Evolutionary conservation across 305 asterid genomes (phyloP).

Genomic region (Fraxinus greggii): DNA sequence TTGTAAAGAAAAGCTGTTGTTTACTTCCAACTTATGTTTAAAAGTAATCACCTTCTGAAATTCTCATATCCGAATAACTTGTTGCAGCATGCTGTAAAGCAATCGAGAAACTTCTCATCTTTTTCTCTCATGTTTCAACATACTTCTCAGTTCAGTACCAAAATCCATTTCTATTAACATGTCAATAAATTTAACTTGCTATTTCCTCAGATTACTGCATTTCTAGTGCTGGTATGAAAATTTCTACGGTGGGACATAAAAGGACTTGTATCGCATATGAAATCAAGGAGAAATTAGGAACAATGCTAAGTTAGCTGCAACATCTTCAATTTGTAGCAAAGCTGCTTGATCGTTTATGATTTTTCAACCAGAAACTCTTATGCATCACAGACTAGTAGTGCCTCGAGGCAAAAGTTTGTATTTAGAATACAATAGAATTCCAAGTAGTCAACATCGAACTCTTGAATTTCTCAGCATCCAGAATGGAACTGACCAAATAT

Average conservation of each 20-base stretch:
- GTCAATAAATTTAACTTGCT: neutral
- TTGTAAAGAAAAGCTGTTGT: conserved; percentile 9
- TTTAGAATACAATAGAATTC: neutral
- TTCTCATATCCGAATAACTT: neutral
- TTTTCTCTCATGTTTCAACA: neutral
- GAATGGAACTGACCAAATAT: neutral
- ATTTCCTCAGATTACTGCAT: neutral
- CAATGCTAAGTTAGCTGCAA: neutral
- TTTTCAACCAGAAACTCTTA: neutral
- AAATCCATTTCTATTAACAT: neutral
- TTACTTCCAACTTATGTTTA: conserved; percentile 13
- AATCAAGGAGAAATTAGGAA: neutral
- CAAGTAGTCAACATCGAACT: neutral
- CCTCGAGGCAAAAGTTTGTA: neutral
- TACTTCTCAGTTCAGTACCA: conserved; percentile 7
- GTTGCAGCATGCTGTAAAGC: neutral
- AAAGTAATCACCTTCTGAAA: neutral
- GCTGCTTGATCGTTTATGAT: neutral
- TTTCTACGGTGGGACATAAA: neutral
- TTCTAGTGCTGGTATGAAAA: neutral
- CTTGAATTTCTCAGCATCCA: neutral
- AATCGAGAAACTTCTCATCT: neutral
- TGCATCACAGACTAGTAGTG: neutral
- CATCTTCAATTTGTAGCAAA: neutral
- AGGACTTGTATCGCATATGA: neutral